Evolutionary conservation across 106 monocot genomes (phyloP), one percentile per base, ranked within the genome.

Genomic region (Acorus gramineus): DNA sequence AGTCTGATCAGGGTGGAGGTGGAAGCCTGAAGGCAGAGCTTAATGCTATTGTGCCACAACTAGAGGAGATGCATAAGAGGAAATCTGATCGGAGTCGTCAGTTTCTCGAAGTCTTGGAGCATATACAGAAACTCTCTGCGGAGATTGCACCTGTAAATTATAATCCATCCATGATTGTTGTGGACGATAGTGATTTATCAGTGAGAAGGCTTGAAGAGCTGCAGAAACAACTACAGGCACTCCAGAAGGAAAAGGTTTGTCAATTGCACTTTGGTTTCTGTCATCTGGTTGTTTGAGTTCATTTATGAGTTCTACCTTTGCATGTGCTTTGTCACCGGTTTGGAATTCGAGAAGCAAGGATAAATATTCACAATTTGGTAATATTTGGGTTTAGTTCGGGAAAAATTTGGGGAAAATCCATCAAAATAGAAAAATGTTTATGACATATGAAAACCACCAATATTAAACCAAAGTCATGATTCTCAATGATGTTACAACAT

Each of bases 171-270:
- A 60, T 66, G 49, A 60, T 69, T 14, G 66, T 50, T 67, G 44
- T 81, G 9, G 90, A 84, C 63, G 80, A 83, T 62, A 71, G 73
- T 46, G 90, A 86, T 69, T 59, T 91, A 63, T 86, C 86, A 46
- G 12, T 66, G 3, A 61, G 68, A 71, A 83, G 62, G 62, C 83
- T 91, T 63, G 78, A 80, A 59, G 81, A 81, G 44, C 55, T 90
- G 43, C 66, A 83, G 46, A 72, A 50, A 45, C 61, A 76, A 11
- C 69, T 91, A 60, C 64, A 84, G 62, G 42, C 50, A 44, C 81
- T 91, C 43, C 83, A 76, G 63, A 73, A 75, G 71, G 89, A 89
- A 66, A 89, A 89, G 89, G 89, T 28, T 28, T 28, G 28, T 28
- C 28, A 28, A 28, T 28, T 28, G 28, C 28, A 28, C 28, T 89